Evolutionary conservation across 2,329 filamentous ascomycete genomes (phyloP).

Genomic region (Westerdykella aurantiaca): DNA sequence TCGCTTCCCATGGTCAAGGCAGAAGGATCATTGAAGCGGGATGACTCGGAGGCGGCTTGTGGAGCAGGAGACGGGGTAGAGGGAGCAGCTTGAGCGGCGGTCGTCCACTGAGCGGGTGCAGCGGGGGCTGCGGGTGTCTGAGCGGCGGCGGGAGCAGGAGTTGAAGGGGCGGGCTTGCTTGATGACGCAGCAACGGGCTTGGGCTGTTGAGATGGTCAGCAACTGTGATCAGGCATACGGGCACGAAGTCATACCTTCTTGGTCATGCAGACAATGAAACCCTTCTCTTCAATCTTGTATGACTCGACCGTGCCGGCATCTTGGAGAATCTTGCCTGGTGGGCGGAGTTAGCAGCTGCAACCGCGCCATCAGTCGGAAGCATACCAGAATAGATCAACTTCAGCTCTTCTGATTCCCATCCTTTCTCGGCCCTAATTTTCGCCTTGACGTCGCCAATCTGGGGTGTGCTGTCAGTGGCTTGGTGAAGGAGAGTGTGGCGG

Average conservation of each 20-base stretch:
- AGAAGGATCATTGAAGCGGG: constrained; percentile 63
- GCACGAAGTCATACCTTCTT: constrained; percentile 64
- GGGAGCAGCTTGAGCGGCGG: constrained; percentile 45
- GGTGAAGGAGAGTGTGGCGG: constrained; percentile 9
- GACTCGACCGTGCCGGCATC: constrained; percentile 95
- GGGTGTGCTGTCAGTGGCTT: constrained; percentile 6
- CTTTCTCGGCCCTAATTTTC: constrained; percentile 86
- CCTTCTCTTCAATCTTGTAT: constrained; percentile 99
- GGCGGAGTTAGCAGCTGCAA: constrained; percentile 19
- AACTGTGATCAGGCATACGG: neutral
- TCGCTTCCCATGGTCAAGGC: constrained; percentile 82
- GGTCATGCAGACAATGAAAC: constrained; percentile 97
- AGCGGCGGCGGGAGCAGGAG: constrained; percentile 44
- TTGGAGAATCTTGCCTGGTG: constrained; percentile 88
- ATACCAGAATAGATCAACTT: constrained; percentile 98
- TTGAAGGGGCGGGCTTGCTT: constrained; percentile 51
- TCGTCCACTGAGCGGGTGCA: constrained; percentile 39
- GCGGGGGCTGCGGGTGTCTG: constrained; percentile 48
- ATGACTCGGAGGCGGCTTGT: constrained; percentile 33
- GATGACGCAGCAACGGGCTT: constrained; percentile 57
- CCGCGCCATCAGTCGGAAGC: constrained; percentile 19
- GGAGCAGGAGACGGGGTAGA: constrained; percentile 47
- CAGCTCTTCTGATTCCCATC: constrained; percentile 83
- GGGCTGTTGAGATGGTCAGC: constrained; percentile 49
- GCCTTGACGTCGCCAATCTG: constrained; percentile 88